A percentile compares a stretch with the other conserved stretches of the same genome.
Evolutionary conservation across 805 yeast species (phyloP).

Genomic region (Metschnikowia matae): DNA sequence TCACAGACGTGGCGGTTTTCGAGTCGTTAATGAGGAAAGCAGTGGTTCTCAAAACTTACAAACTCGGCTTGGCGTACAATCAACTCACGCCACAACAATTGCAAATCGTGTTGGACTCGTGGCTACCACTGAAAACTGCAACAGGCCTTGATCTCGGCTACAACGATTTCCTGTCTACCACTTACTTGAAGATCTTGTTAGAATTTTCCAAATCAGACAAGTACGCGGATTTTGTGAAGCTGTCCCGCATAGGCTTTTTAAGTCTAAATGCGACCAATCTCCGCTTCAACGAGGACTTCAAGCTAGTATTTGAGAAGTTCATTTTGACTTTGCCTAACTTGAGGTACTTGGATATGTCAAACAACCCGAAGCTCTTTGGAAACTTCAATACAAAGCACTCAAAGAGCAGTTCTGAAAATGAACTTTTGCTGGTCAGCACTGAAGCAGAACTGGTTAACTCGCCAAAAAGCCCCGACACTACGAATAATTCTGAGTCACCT

Average conservation of each 20-base stretch:
- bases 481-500: not conserved
- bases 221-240: constrained; percentile 18
- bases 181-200: constrained; percentile 34
- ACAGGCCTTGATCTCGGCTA: constrained; percentile 82
- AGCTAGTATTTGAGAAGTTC: constrained; percentile 47
- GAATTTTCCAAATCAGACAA: constrained; percentile 24
- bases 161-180: constrained; percentile 54
- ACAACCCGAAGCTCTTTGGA: constrained; percentile 65
- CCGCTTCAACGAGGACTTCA: constrained; percentile 43
- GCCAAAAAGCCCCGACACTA: not conserved
- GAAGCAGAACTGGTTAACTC: not conserved
- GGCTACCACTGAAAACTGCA: constrained; percentile 49
- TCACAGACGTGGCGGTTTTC: constrained; percentile 52
- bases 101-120: constrained; percentile 46
- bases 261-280: constrained; percentile 66
- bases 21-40: constrained; percentile 54
- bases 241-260: constrained; percentile 38
- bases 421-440: not conserved
- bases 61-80: constrained; percentile 76
- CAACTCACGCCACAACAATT: constrained; percentile 60
- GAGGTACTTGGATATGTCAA: constrained; percentile 71
- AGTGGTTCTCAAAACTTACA: constrained; percentile 47
- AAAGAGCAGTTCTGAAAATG: not conserved
- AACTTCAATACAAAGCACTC: constrained; percentile 15
- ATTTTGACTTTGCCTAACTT: constrained; percentile 54